A percentile compares a stretch with the other conserved stretches of the same genome.
Evolutionary conservation across 805 yeast genomes (phyloP).

Genomic region (Yarrowia divulgata): DNA sequence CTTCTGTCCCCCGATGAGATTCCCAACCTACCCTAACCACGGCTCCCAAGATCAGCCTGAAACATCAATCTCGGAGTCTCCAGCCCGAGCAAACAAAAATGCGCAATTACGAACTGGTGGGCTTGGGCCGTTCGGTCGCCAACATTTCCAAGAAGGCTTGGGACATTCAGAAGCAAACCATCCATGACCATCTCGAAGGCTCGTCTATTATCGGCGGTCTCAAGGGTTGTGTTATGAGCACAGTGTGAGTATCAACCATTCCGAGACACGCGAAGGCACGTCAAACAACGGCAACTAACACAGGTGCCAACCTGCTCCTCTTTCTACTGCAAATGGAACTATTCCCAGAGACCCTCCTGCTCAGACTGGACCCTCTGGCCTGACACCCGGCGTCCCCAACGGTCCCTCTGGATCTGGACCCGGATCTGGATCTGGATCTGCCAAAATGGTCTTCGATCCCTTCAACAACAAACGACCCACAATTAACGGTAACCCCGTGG

Average conservation of each 20-base stretch:
- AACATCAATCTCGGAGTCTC: background rate
- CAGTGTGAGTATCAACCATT: constrained; percentile 12
- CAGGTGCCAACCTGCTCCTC: constrained; percentile 20
- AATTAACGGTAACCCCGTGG: constrained; percentile 8
- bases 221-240: constrained; percentile 20
- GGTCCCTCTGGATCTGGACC: constrained; percentile 17
- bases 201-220: constrained; percentile 36
- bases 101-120: constrained; percentile 37
- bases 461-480: constrained; percentile 33
- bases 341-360: constrained; percentile 30
- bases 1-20: too few species aligned
- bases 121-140: constrained; percentile 38
- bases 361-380: constrained; percentile 13
- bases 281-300: background rate
- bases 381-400: constrained; percentile 24
- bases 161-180: constrained; percentile 33
- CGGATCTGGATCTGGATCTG: constrained; percentile 23
- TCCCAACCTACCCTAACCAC: constrained; percentile 16
- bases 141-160: constrained; percentile 35
- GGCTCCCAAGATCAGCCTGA: constrained; percentile 31
- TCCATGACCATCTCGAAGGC: constrained; percentile 26
- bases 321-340: constrained; percentile 23
- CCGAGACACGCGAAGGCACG: too few species aligned
- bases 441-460: constrained; percentile 20
- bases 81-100: constrained; percentile 30